Conservation (phyloP, 768 basidiomycete species). For the Kwoniella newhampshirensis region DNA sequence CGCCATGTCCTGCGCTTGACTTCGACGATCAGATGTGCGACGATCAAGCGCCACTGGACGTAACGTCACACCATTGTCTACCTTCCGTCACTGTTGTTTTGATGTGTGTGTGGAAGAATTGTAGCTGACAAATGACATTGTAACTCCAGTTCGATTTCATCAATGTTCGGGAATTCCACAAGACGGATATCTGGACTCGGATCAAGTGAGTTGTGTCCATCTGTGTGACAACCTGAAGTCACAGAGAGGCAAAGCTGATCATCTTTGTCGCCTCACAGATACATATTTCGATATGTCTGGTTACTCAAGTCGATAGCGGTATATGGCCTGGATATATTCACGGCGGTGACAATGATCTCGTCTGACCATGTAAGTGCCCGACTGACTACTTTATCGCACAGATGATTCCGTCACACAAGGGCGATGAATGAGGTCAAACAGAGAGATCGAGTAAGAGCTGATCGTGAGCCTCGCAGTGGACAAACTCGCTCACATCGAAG, state of each 20-base stretch:
- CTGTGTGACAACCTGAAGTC: neutral
- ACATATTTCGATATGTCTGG: conserved; percentile 87
- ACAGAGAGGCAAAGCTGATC: no score
- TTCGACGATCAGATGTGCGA: no score
- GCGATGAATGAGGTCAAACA: no score
- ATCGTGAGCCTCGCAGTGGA: conserved; percentile 64
- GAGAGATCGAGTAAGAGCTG: no score
- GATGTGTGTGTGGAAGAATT: no score
- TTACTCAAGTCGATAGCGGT: conserved; percentile 95
- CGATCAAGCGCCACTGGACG: no score
- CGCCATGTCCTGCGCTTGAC: no score
- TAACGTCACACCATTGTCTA: no score
- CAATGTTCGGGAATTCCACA: conserved; percentile 86
- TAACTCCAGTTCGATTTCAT: conserved; percentile 87
- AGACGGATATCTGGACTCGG: conserved; percentile 81
- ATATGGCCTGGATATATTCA: conserved; percentile 96
- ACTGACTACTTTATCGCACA: no score
- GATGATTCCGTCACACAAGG: no score
- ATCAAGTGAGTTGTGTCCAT: conserved; percentile 64
- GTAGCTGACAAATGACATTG: no score
- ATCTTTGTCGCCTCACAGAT: conserved; percentile 58
- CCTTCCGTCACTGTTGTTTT: no score
- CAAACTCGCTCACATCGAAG: conserved; percentile 81
- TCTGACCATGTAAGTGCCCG: conserved; percentile 61
- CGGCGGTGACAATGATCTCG: conserved; percentile 92